Evolutionary conservation across 2,329 filamentous ascomycete genomes (phyloP), one percentile per base, ranked within the genome.

Genomic region (Aspergillus udagawae): DNA sequence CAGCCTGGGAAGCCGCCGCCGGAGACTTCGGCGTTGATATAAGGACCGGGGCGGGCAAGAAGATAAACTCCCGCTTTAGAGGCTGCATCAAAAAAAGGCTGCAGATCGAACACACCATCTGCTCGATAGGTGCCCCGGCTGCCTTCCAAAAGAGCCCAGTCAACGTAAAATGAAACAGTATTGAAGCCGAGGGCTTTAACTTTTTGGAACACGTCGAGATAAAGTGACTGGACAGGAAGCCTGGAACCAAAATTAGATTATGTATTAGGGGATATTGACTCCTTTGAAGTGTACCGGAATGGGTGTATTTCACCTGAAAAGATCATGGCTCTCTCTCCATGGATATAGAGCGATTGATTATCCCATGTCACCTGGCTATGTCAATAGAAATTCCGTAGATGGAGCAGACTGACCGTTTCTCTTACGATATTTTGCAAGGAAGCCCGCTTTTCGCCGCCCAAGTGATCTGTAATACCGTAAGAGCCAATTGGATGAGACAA

Each of bases 1-100:
- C 90, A 94, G 1, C 90, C 90, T 0, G 91, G 90, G 60, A 90
- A 92, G 0, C 90, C 90, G 53, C 91, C 91, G 0, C 89, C 90
- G 6, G 83, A 85, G 0, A 80, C 83, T 70, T 94, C 90, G 0
- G 89, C 90, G 66, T 93, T 91, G 75, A 92, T 91, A 52, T 91
- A 91, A 0, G 87, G 87, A 0, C 88, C 86, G 0, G 87, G 86
- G 1, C 84, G 77, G 49, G 89, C 89, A 55, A 94, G 80, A 1
- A 95, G 79, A 65, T 90, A 95, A 49, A 95, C 83, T 0, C 90
- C 90, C 6, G 88, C 86, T 60, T 88, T 74, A 21, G 81, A 79
- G 0, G 91, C 90, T 3, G 89, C 90, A 4, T 88, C 84, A 63
- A 92, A 92, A 74, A 94, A 92, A 0, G 87, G 85, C 61, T 90